A percentile compares a stretch with the other conserved stretches of the same genome.
These are phyloP conservation scores for Sporobolomyces roseus DNA, from an alignment of 768 basidiomycete species.

Conservation along the genomic window DNA sequence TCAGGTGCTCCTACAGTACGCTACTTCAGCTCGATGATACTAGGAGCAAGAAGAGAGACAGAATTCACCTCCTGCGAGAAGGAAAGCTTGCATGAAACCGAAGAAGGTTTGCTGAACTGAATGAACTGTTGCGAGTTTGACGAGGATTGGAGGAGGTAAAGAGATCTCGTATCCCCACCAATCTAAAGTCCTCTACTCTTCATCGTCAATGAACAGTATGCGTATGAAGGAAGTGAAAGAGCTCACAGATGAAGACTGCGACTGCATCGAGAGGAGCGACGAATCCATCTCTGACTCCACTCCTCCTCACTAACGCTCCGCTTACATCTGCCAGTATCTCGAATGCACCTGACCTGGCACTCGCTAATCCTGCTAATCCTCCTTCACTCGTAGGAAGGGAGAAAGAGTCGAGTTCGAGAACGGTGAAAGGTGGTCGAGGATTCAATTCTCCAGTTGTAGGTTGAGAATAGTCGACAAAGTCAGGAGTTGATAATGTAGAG, in stretches of 20 bases:
- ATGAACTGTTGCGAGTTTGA: conserved; percentile 60
- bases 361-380: conserved; percentile 1
- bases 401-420: neutral
- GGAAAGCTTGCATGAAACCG: conserved; percentile 69
- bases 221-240: neutral
- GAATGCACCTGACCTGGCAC: conserved; percentile 18
- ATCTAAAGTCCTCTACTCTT: conserved; percentile 53
- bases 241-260: conserved; percentile 39
- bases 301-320: conserved; percentile 13
- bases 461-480: neutral
- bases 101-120: conserved; percentile 63
- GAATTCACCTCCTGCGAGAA: conserved; percentile 60
- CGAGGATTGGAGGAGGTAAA: conserved; percentile 67
- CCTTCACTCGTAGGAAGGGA: neutral
- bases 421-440: neutral
- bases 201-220: too few species aligned
- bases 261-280: conserved; percentile 28
- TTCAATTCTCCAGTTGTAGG: too few species aligned
- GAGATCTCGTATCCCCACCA: conserved; percentile 87
- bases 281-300: neutral
- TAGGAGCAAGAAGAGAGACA: neutral
- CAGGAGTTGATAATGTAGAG: too few species aligned
- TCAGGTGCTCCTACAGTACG: conserved; percentile 57
- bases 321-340: conserved; percentile 21
- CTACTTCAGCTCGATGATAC: neutral